Base-by-base conservation (phyloP, 148 eudicot species). In the Oxyria digyna region DNA sequence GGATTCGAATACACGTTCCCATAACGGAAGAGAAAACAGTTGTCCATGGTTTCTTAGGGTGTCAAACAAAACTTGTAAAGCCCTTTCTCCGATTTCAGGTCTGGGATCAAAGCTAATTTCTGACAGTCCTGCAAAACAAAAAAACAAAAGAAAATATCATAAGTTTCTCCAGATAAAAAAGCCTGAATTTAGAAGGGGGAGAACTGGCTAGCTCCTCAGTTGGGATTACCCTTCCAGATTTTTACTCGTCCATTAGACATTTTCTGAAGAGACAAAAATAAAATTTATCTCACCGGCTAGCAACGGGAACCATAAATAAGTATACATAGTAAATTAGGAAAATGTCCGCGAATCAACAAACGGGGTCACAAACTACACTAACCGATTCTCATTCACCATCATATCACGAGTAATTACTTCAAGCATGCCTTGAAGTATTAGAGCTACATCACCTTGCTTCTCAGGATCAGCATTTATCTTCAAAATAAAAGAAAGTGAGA, bases 81-180 rank as follows among this genome's bases (percentile, higher is more conserved):
- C 99, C 76, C 87, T 84, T 78, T 91, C 80, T 71, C 99, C 81
- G 71, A 95, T 95, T 77, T 95, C 97, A 46, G 97, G 87, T 80
- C 97, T 87, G 74, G 97, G 91, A 78, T 95, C 99, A 83, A 95
- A 95, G 83, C 99, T 95, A 67, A 91, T 91, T 75, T 95, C 99
- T 63, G 99, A 88, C 69, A 95, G 73, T 31, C 99, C 99, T 95
- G 89, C 29, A 57, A 40, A 77, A 67, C 6, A 31, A 4, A 38
- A n/a, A 38, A n/a, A n/a, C n/a, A n/a, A 4, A 55, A 55, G 15
- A 5, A 59, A 29, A 59, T 4, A 15, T 31, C n/a, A n/a, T n/a
- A n/a, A n/a, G n/a, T n/a, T n/a, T n/a, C n/a, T n/a, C n/a, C n/a
- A n/a, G n/a, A n/a, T n/a, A n/a, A n/a, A n/a, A n/a, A n/a, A n/a